Evolutionary conservation across 2,329 filamentous ascomycete species (phyloP), one percentile per base, ranked within the genome.

Genomic region (Talaromyces sp.): DNA sequence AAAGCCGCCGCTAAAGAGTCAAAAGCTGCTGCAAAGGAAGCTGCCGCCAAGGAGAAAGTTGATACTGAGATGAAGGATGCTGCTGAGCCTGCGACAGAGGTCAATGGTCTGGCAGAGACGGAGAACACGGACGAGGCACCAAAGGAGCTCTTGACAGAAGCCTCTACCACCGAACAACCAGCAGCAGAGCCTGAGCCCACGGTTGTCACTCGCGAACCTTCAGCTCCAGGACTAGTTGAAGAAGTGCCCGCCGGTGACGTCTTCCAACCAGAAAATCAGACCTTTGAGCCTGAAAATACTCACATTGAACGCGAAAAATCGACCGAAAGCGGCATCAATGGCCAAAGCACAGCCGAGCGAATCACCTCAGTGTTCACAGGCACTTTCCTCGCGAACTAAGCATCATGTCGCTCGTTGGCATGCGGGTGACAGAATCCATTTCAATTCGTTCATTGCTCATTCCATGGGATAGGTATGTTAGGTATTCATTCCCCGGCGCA

Each of bases 1-100:
- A 46, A 46, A 5, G 35, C 44, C 31, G 16, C 42, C 14, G 42
- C 28, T 35, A 48, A 60, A 67, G 65, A 68, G 67, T 65, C 64
- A 63, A 68, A 61, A 59, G 63, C 61, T n/a, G 48, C 35, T 57
- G 54, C 54, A n/a, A 57, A 57, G 21, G 54, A 40, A 12, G 54
- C 54, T n/a, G 14, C 54, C 8, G 16, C 54, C 3, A 42, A 48
- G 16, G 37, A 59, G 12, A 12, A 42, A 21, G 40, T 40, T 14
- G 57, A 59, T 33, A 56, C 33, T 56, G 33, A 56, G 21, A 40
- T 25, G 54, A 56, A 56, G 14, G 48, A 52, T 3, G 28, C 28
- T 5, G 44, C 46, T 31, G 28, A 52, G 9, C 48, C 28, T 0
- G 39, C 46, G 23, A 23, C 33, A 16, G 14, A 57, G 28, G 54